Evolutionary conservation across 257 asterid species (phyloP), one percentile per base, ranked within the genome.

Genomic region (Lavandula angustifolia): DNA sequence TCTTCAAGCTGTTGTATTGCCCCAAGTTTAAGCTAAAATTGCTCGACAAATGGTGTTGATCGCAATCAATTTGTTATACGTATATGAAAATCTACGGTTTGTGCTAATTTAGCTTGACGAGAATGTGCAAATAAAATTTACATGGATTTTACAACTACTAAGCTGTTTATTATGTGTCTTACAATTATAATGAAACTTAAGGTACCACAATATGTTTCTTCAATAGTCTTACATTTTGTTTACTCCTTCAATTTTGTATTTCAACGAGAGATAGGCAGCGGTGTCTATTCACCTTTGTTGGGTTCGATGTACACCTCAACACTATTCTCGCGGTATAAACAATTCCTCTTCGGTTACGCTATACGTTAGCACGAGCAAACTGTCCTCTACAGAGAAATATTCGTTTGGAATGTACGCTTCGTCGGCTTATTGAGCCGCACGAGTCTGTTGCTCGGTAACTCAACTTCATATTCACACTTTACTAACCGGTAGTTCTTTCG

Each of bases 321-420:
- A 0, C 18, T 78, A 27, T 80, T 85, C 75, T 78, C n/a, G 78
- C 57, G 88, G 91, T 54, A 67, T 76, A 57, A 85, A 78, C 57
- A 80, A 76, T 37, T 52, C 81, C n/a, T 71, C 84, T 6, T 77
- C 86, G 0, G 68, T 82, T 49, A 62, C 80, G 43, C 81, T 81
- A 6, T 74, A 76, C 43, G 68, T 85, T 13, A 78, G 69, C 69
- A 75, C 67, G 92, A 84, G 60, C 62, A 86, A 38, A 37, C 77
- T 6, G 92, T 85, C 49, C 62, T 79, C 33, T 85, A 76, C 56
- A 74, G 91, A 29, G 92, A 85, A 60, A 73, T 71, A 62, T 85
- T 78, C 66, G 71, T 84, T n/a, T 4, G 84, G 92, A 69, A 85
- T 85, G 92, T 85, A 85, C 53, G 75, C 86, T 67, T 74, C 81